Evolutionary conservation across 306 rosid species (phyloP).

Genomic region (Rosa rugosa): DNA sequence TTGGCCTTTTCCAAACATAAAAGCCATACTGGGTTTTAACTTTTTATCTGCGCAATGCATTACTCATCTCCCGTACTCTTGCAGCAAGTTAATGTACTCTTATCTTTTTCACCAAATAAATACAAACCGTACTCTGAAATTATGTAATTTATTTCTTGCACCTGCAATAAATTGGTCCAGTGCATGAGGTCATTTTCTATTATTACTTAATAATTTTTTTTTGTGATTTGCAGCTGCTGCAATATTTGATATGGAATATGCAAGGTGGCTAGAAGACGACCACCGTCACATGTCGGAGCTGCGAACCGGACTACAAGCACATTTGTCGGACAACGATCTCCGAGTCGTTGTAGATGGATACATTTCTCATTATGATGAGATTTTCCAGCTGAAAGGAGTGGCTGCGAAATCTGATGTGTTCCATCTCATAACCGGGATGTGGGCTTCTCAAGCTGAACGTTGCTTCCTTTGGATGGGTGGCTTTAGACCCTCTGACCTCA

Average conservation of each 20-base stretch:
- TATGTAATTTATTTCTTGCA: neutral
- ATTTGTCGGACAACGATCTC: conserved; percentile 61
- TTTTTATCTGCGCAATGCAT: conserved; percentile 5
- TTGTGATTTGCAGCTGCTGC: conserved; percentile 59
- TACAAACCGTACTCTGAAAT: neutral
- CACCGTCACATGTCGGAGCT: conserved; percentile 74
- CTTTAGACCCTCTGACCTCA: conserved; percentile 82
- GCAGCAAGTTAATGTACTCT: neutral
- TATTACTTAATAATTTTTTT: neutral
- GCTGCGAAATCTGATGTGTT: conserved; percentile 90
- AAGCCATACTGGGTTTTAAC: conserved; percentile 26
- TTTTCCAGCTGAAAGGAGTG: conserved; percentile 61
- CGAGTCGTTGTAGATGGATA: conserved; percentile 63
- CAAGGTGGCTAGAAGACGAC: conserved; percentile 89
- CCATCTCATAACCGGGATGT: conserved; percentile 78
- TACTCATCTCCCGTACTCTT: conserved; percentile 1
- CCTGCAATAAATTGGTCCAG: neutral
- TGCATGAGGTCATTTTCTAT: neutral
- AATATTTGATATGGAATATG: conserved; percentile 92
- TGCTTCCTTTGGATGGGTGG: conserved; percentile 98
- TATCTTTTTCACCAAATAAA: neutral
- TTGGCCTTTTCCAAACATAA: conserved; percentile 31
- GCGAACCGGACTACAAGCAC: conserved; percentile 54
- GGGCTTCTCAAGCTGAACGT: conserved; percentile 87
- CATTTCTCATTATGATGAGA: conserved; percentile 69